A percentile compares a stretch with the other conserved stretches of the same genome.
phyloP scores from a whole-genome alignment of 164 flowering plant species.

The Hamamelis virginiana region DNA sequence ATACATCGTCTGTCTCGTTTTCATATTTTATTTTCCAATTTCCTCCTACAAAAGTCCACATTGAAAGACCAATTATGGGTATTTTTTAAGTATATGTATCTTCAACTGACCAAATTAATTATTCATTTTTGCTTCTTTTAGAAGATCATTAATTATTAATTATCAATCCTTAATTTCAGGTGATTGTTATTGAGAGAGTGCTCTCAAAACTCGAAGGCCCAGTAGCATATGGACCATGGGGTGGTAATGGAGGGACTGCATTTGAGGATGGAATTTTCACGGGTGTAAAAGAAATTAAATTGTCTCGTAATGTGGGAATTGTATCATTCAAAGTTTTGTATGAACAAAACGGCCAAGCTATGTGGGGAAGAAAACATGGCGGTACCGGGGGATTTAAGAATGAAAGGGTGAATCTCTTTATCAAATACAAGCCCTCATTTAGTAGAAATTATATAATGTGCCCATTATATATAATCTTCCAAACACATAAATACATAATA shows the following conservation, averaged over 20 bases:
- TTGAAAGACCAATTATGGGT: too few species aligned
- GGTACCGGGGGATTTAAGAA: constrained; percentile 55
- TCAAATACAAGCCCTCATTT: too few species aligned
- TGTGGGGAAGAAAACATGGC: constrained; percentile 78
- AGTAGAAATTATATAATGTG: too few species aligned
- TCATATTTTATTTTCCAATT: too few species aligned
- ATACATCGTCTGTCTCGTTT: too few species aligned
- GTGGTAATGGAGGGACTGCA: constrained; percentile 70
- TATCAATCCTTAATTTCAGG: constrained; percentile 4
- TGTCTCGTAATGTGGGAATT: constrained; percentile 57
- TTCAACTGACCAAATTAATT: too few species aligned
- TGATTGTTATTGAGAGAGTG: constrained; percentile 10
- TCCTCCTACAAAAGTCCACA: too few species aligned
- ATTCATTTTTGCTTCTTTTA: neutral
- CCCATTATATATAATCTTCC: too few species aligned
- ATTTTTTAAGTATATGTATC: too few species aligned
- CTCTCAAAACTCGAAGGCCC: constrained; percentile 29
- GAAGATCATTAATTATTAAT: neutral
- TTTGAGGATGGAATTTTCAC: constrained; percentile 70
- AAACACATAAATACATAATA: too few species aligned
- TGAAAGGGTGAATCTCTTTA: constrained; percentile 49
- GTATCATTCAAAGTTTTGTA: constrained; percentile 63
- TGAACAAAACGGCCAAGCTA: constrained; percentile 47
- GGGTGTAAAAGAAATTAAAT: constrained; percentile 62
- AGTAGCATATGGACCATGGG: constrained; percentile 77